Percentiles rank a stretch among this genome's conserved stretches.
Evolutionary conservation across 306 rosid species (phyloP).

Genomic region (Fagus crenata): DNA sequence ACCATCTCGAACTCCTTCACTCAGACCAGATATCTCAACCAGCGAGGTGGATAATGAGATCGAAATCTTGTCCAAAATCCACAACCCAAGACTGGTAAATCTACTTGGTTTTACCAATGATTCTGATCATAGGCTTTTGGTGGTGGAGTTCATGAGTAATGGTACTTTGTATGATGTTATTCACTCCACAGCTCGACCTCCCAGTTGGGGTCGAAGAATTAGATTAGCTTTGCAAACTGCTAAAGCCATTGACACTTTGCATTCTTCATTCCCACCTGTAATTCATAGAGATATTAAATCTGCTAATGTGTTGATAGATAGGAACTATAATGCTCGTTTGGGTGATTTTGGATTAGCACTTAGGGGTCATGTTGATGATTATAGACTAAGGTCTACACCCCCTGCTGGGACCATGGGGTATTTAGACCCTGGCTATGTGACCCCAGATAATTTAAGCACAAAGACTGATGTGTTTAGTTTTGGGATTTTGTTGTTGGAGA

Average conservation of each 20-base stretch:
- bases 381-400: slow-evolving; percentile 72
- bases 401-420: slow-evolving; percentile 96
- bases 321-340: slow-evolving; percentile 74
- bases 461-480: slow-evolving; percentile 94
- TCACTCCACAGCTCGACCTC: slow-evolving; percentile 47
- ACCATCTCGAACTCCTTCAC: slow-evolving; percentile 59
- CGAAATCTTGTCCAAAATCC: slow-evolving; percentile 89
- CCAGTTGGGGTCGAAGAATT: slow-evolving; percentile 85
- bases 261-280: slow-evolving; percentile 80
- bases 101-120: slow-evolving; percentile 74
- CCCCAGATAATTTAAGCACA: slow-evolving; percentile 90
- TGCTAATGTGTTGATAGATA: slow-evolving; percentile 79
- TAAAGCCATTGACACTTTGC: slow-evolving; percentile 72
- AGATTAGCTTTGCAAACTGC: slow-evolving; percentile 89
- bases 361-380: slow-evolving; percentile 61
- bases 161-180: slow-evolving; percentile 88
- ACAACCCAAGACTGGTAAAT: slow-evolving; percentile 77
- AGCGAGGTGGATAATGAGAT: slow-evolving; percentile 92
- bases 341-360: slow-evolving; percentile 90
- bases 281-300: slow-evolving; percentile 90
- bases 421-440: slow-evolving; percentile 87
- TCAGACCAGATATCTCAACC: slow-evolving; percentile 43
- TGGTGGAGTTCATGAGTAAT: slow-evolving; percentile 90
- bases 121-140: slow-evolving; percentile 74
- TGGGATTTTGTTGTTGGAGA: slow-evolving; percentile 93